Percentiles rank a stretch among this genome's conserved stretches.
These are phyloP conservation scores for Naganishia onofrii DNA, from an alignment of 768 basidiomycete species.

Conservation along the genomic window DNA sequence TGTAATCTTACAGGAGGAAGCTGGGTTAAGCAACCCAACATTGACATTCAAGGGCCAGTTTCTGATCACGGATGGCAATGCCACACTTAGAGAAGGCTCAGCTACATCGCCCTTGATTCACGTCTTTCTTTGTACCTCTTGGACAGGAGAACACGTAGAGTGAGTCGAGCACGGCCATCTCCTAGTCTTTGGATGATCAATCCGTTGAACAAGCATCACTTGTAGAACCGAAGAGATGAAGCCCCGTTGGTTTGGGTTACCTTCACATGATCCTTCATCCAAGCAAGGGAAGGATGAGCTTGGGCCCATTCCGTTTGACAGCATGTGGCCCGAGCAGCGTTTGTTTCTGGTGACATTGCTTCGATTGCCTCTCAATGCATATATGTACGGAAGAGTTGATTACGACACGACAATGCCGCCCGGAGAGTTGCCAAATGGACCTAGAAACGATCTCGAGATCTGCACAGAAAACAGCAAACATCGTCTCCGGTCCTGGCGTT, in stretches of 20 bases:
- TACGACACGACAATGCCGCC: neutral
- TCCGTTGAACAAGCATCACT: neutral
- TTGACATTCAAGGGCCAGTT: conserved; percentile 51
- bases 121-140: conserved; percentile 69
- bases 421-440: too few relatives aligned
- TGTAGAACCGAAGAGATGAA: conserved; percentile 83
- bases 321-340: conserved; percentile 13
- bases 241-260: conserved; percentile 70
- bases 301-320: neutral
- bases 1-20: conserved; percentile 65
- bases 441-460: neutral
- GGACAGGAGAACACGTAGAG: conserved; percentile 66
- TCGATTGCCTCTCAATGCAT: neutral
- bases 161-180: conserved; percentile 51
- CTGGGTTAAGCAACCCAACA: conserved; percentile 62
- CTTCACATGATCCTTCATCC: neutral
- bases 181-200: neutral
- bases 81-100: conserved; percentile 34
- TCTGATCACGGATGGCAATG: conserved; percentile 63
- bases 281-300: neutral
- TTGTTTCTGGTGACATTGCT: neutral
- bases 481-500: conserved; percentile 3
- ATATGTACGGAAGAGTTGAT: conserved; percentile 2
- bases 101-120: conserved; percentile 64
- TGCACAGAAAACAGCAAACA: neutral